Evolutionary conservation across 371 early-diverging fungal species (phyloP), one percentile per base, ranked within the genome.

Genomic region (Mortierella sp.): DNA sequence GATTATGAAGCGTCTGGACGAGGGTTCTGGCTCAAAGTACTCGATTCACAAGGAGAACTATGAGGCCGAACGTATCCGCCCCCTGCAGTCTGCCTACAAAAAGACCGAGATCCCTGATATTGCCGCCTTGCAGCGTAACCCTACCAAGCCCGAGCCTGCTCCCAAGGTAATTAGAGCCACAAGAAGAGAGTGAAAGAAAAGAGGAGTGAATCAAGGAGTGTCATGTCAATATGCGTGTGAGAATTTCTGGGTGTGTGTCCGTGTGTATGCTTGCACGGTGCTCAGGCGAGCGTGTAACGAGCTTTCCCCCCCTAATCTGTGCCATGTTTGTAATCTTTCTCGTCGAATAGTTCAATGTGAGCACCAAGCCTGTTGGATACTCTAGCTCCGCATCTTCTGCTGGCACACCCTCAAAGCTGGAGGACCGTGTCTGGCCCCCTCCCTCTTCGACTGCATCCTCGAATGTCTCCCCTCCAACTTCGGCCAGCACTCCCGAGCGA

Each of bases 11-110:
- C 92, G 95, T 75, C 92, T 97, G 43, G 80, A 90, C 40, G 94
- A 96, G 74, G 92, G 94, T 43, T 93, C 96, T 7, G 98, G 97
- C 2, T 93, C 97, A 8, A 96, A 97, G 75, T 97, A 97, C 83
- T 94, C 95, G 68, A 86, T 93, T 68, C 95, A 97, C 79, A 90
- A 93, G 75, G 91, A 92, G 67, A 72, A 86, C 16, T 75, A 85
- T 6, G 66, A 70, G 50, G 79, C 85, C 70, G 92, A 90, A 72
- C 85, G 75, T 41, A 79, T 80, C 55, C 70, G 63, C 16, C 74
- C 71, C 4, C 63, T 77, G 88, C 85, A 86, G 48, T 92, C 92
- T 29, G 92, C 91, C 5, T 92, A 92, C 71, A 87, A 91, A 73
- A 92, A 87, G 84, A 90, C 90, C 0, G 88, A 91, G 71, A 87